phyloP scores from a whole-genome alignment of 345 rosid genomes.

The Geranium brycei region DNA sequence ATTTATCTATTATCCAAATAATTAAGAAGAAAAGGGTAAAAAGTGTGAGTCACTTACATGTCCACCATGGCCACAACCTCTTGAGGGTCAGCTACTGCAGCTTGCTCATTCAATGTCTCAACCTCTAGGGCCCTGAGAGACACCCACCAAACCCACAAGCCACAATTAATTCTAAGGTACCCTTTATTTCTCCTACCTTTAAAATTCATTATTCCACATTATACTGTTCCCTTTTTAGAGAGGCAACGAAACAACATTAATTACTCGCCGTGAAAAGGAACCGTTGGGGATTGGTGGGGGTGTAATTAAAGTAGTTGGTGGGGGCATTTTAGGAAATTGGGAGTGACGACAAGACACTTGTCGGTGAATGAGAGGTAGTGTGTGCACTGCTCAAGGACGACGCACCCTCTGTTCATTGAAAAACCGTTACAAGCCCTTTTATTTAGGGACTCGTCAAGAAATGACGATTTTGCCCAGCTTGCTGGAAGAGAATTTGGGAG shows the following conservation, averaged over 20 bases:
- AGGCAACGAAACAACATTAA: too few relatives aligned
- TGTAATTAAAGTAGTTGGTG: background rate
- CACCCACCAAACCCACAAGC: background rate
- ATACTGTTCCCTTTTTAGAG: too few relatives aligned
- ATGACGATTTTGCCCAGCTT: background rate
- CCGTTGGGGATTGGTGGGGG: background rate
- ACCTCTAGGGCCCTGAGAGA: background rate
- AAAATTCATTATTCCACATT: background rate
- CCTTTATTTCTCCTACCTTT: background rate
- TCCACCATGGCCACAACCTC: background rate
- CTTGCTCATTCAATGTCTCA: background rate
- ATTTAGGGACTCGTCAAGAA: too few relatives aligned
- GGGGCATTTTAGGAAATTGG: background rate
- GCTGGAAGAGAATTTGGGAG: background rate
- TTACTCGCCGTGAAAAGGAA: background rate
- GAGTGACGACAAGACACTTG: background rate
- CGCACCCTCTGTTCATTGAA: too few relatives aligned
- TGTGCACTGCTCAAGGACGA: background rate
- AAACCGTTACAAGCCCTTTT: too few relatives aligned
- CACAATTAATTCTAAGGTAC: too few relatives aligned
- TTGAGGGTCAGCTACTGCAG: background rate
- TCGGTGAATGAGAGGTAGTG: background rate
- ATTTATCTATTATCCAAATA: too few relatives aligned
- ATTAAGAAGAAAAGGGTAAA: background rate
- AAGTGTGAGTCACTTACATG: background rate